phyloP scores from a whole-genome alignment of 1,284 basidiomycete genomes.

The Prillingera fragicola region DNA sequence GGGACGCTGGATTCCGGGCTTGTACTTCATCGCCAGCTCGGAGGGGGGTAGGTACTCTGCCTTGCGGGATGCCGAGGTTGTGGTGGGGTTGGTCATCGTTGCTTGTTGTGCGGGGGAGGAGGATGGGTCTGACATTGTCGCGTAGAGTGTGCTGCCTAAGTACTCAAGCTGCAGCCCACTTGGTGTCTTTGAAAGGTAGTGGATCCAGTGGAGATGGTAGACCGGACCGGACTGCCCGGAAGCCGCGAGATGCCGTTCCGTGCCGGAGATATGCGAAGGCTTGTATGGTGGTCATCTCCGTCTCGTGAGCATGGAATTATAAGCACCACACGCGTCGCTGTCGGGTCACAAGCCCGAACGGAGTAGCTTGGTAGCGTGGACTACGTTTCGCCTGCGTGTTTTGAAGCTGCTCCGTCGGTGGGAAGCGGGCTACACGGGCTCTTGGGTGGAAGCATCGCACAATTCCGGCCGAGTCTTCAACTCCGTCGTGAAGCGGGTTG shows the following conservation, averaged over 20 bases:
- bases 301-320: too few species aligned
- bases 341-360: too few species aligned
- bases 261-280: background rate
- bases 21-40: slow-evolving; percentile 34
- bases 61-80: slow-evolving; percentile 14
- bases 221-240: background rate
- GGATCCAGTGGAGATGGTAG: background rate
- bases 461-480: too few species aligned
- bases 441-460: too few species aligned
- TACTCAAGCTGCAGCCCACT: background rate
- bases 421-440: too few species aligned
- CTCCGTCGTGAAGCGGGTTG: too few species aligned
- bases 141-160: background rate
- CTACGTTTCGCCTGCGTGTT: too few species aligned
- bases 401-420: too few species aligned
- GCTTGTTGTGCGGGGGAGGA: background rate
- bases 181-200: background rate
- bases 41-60: slow-evolving; percentile 40
- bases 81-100: background rate
- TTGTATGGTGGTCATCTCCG: too few species aligned
- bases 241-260: background rate
- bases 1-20: slow-evolving; percentile 33
- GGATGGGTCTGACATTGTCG: background rate
- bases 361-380: too few species aligned
- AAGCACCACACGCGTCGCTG: too few species aligned